phyloP scores from a whole-genome alignment of 2,329 filamentous ascomycete genomes.

The Colletotrichum sp. region DNA sequence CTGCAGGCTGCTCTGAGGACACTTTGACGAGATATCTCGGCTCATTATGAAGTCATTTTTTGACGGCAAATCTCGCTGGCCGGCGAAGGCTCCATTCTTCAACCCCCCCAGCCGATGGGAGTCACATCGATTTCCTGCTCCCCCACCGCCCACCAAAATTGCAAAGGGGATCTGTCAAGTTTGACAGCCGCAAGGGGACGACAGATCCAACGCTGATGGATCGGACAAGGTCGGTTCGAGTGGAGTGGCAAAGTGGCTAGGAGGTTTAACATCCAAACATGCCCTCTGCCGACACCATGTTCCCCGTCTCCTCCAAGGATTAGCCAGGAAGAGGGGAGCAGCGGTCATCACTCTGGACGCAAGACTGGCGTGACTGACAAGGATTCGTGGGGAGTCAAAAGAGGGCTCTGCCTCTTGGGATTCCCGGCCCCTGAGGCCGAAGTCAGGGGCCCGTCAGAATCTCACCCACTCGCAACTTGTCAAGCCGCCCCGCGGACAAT shows the following conservation, averaged over 20 bases:
- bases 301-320: slow-evolving; percentile 13
- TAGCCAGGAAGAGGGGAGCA: slow-evolving; percentile 5
- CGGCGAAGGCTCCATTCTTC: neutral
- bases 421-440: slow-evolving; percentile 11
- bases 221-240: slow-evolving; percentile 13
- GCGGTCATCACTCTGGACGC: slow-evolving; percentile 4
- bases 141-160: slow-evolving; percentile 8
- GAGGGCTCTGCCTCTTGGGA: neutral
- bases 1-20: neutral
- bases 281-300: slow-evolving; percentile 11
- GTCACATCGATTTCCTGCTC: neutral
- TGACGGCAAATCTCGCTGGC: neutral
- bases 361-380: slow-evolving; percentile 20
- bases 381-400: neutral
- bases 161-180: slow-evolving; percentile 22
- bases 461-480: slow-evolving; percentile 8
- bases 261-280: slow-evolving; percentile 19
- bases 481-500: slow-evolving; percentile 1
- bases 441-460: neutral
- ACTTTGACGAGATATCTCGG: slow-evolving; percentile 10
- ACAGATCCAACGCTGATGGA: slow-evolving; percentile 21
- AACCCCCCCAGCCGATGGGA: neutral
- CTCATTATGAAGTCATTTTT: slow-evolving; percentile 21
- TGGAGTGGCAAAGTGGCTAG: slow-evolving; percentile 16
- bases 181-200: slow-evolving; percentile 20